Conservation (phyloP, 2,329 filamentous ascomycete species). For the Aspergillus oerlinghausenensis region DNA sequence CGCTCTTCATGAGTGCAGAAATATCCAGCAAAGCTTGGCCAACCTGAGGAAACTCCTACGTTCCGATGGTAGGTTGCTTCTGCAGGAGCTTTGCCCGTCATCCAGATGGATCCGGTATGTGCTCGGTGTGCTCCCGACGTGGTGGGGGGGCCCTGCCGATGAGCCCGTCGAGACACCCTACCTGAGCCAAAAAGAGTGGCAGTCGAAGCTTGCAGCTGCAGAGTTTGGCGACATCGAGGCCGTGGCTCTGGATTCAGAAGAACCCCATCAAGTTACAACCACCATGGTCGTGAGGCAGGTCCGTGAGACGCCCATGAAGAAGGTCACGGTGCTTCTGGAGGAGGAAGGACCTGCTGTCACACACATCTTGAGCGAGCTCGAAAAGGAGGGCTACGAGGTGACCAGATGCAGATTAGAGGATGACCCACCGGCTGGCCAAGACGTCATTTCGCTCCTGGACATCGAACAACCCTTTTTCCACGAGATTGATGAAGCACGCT, state of each 20-base stretch:
- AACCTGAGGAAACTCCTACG: slow-evolving; percentile 25
- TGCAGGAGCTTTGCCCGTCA: slow-evolving; percentile 36
- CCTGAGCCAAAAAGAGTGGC: neutral
- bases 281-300: neutral
- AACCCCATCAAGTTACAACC: neutral
- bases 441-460: neutral
- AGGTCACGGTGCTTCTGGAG: neutral
- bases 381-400: neutral
- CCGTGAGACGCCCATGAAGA: neutral
- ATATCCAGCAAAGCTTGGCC: slow-evolving; percentile 19
- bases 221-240: neutral
- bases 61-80: slow-evolving; percentile 44
- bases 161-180: neutral
- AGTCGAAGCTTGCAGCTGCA: neutral
- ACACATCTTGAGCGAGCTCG: neutral
- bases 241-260: neutral
- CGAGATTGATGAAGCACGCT: neutral
- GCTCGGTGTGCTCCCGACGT: neutral
- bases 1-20: slow-evolving; percentile 22
- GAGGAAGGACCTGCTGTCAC: neutral
- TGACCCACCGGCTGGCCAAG: neutral
- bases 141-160: neutral
- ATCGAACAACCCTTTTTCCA: neutral
- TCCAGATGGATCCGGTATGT: neutral
- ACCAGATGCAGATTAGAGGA: neutral